Percentiles rank a stretch among this genome's conserved stretches.
phyloP scores from a whole-genome alignment of 1,139 yeast species.

The Yamadazyma songkhlaensis region DNA sequence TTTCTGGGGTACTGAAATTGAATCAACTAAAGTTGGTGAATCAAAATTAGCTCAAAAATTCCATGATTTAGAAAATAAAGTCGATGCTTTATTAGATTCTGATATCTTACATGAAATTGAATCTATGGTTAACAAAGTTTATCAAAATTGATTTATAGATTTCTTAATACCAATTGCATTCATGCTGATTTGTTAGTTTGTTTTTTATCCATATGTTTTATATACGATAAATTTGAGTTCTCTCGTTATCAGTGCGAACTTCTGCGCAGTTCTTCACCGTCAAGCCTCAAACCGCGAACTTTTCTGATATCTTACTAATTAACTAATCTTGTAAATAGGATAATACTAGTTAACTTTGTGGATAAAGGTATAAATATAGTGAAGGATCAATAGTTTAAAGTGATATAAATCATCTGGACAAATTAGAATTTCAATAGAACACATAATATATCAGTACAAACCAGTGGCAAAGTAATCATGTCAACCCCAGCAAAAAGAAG shows the following conservation, averaged over 20 bases:
- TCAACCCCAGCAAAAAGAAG: conserved; percentile 98
- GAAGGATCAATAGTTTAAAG: no score
- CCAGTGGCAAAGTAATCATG: conserved; percentile 40
- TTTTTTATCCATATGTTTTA: background rate
- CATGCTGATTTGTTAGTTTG: background rate
- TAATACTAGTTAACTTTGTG: no score
- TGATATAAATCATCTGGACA: no score
- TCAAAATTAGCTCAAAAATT: conserved; percentile 5
- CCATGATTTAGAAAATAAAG: conserved; percentile 7
- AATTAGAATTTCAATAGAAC: no score
- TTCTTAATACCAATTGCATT: no score
- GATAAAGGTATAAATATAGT: no score
- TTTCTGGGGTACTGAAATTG: conserved; percentile 52
- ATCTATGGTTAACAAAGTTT: conserved; percentile 10
- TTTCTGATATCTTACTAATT: no score
- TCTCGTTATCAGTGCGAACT: no score
- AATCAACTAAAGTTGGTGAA: background rate
- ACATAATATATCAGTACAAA: no score
- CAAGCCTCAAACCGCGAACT: no score
- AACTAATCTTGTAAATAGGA: no score
- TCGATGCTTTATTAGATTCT: conserved; percentile 9
- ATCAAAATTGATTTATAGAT: conserved; percentile 5
- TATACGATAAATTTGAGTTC: background rate
- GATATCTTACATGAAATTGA: conserved; percentile 12
- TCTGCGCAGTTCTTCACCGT: no score